A percentile compares a stretch with the other conserved stretches of the same genome.
Conservation (phyloP, 768 basidiomycete species). For the Suillus variegatus region DNA sequence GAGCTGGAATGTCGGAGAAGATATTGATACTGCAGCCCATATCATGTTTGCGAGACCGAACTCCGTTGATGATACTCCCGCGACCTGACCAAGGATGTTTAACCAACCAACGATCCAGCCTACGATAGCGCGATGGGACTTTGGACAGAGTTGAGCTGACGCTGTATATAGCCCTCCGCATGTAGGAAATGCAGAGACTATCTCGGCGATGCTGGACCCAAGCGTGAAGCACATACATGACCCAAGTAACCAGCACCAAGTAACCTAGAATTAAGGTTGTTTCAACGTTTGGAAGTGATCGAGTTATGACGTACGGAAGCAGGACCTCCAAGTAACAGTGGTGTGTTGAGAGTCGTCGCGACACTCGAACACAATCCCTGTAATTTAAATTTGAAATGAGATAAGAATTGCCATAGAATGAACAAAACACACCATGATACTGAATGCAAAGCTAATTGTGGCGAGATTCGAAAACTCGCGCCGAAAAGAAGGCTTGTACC, state of each 20-base stretch:
- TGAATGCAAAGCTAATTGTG: conserved; percentile 76
- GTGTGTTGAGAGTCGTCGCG: conserved; percentile 79
- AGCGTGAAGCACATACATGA: conserved; percentile 74
- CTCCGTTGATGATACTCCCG: conserved; percentile 84
- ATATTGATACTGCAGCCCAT: conserved; percentile 59
- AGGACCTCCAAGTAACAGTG: conserved; percentile 67
- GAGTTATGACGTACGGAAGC: conserved; percentile 48
- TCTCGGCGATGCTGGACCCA: conserved; percentile 73
- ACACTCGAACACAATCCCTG: conserved; percentile 76
- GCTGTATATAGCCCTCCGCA: conserved; percentile 82
- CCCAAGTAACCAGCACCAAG: conserved; percentile 78
- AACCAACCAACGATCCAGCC: conserved; percentile 85
- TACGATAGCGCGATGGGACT: conserved; percentile 61
- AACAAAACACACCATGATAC: conserved; percentile 58
- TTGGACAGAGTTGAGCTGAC: conserved; percentile 68
- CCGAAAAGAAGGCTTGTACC: conserved; percentile 79
- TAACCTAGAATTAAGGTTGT: conserved; percentile 37
- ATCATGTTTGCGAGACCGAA: conserved; percentile 83
- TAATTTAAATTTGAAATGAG: neutral
- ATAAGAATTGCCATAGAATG: neutral
- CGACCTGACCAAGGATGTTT: conserved; percentile 82
- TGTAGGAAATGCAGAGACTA: conserved; percentile 75
- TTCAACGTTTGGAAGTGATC: neutral
- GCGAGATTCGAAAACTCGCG: conserved; percentile 84
- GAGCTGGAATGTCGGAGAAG: conserved; percentile 6